Conservation (phyloP, 139 green algal species). For the Protoeuglena noctilucae region DNA sequence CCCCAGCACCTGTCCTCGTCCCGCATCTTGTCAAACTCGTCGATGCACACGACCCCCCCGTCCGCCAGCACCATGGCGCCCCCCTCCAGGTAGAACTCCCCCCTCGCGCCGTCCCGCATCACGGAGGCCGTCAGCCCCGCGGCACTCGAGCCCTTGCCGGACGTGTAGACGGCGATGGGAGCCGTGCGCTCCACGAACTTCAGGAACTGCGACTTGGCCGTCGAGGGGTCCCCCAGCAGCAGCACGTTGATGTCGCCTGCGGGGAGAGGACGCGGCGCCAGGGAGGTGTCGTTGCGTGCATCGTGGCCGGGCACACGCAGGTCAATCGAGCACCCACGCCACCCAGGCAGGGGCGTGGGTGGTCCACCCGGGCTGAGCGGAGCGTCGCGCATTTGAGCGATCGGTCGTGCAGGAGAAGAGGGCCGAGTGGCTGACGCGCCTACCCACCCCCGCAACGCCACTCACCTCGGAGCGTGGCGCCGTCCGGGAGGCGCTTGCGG, state of each 20-base stretch:
- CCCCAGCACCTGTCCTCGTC: constrained; percentile 64
- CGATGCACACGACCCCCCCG: constrained; percentile 94
- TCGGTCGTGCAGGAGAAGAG: too few species aligned
- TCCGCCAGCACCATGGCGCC: constrained; percentile 96
- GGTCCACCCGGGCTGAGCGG: too few species aligned
- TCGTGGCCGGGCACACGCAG: too few species aligned
- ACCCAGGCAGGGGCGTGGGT: background rate
- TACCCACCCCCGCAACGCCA: too few species aligned
- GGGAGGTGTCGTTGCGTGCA: too few species aligned
- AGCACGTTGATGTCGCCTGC: constrained; percentile 98
- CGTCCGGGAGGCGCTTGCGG: constrained; percentile 48
- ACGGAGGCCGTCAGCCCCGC: constrained; percentile 88
- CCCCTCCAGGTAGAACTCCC: constrained; percentile 77
- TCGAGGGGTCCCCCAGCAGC: constrained; percentile 92
- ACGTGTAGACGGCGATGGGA: constrained; percentile 91
- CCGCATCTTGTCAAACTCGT: constrained; percentile 99
- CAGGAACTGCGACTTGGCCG: constrained; percentile 97
- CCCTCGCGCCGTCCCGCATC: constrained; percentile 41
- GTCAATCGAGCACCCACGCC: too few species aligned
- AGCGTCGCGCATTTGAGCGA: too few species aligned
- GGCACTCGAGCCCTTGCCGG: constrained; percentile 84
- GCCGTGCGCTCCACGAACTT: constrained; percentile 79
- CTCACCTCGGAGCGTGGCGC: background rate
- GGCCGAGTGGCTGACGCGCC: too few species aligned
- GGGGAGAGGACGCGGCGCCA: constrained; percentile 16